A percentile compares a stretch with the other conserved stretches of the same genome.
phyloP scores from a whole-genome alignment of 306 rosid genomes.

The Corylus heterophylla region DNA sequence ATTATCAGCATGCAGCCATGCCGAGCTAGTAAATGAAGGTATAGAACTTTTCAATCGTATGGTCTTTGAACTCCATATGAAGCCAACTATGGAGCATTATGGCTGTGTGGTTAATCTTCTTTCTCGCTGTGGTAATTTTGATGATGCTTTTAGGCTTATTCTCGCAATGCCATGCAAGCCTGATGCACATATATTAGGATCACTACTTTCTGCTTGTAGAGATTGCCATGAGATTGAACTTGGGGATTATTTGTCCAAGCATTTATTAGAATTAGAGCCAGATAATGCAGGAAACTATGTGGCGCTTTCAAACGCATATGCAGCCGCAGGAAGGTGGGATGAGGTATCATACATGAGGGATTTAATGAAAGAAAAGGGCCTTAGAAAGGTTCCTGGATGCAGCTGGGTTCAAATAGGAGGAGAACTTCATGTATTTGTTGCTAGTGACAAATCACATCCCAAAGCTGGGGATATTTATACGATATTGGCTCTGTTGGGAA shows the following conservation, averaged over 20 bases:
- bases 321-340: slow-evolving; percentile 70
- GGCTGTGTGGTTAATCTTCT: slow-evolving; percentile 71
- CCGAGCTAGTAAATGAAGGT: slow-evolving; percentile 58
- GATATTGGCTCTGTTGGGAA: slow-evolving; percentile 50
- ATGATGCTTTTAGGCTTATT: slow-evolving; percentile 65
- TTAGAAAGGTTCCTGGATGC: slow-evolving; percentile 68
- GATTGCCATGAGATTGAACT: slow-evolving; percentile 57
- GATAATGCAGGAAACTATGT: slow-evolving; percentile 78
- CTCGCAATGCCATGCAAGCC: slow-evolving; percentile 58
- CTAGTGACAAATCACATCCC: slow-evolving; percentile 71
- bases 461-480: slow-evolving; percentile 50
- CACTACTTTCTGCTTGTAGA: slow-evolving; percentile 65
- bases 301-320: slow-evolving; percentile 71
- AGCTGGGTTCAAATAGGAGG: slow-evolving; percentile 83
- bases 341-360: slow-evolving; percentile 56
- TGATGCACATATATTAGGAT: slow-evolving; percentile 73
- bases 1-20: slow-evolving; percentile 73
- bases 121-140: slow-evolving; percentile 51
- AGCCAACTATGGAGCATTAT: slow-evolving; percentile 65
- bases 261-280: slow-evolving; percentile 59
- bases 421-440: slow-evolving; percentile 57
- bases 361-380: slow-evolving; percentile 67
- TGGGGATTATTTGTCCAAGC: slow-evolving; percentile 49
- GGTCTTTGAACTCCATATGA: slow-evolving; percentile 52
- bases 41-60: slow-evolving; percentile 60